These are phyloP conservation scores for Komagataella populi DNA, from an alignment of 805 yeast genomes.

Conservation along the genomic window DNA sequence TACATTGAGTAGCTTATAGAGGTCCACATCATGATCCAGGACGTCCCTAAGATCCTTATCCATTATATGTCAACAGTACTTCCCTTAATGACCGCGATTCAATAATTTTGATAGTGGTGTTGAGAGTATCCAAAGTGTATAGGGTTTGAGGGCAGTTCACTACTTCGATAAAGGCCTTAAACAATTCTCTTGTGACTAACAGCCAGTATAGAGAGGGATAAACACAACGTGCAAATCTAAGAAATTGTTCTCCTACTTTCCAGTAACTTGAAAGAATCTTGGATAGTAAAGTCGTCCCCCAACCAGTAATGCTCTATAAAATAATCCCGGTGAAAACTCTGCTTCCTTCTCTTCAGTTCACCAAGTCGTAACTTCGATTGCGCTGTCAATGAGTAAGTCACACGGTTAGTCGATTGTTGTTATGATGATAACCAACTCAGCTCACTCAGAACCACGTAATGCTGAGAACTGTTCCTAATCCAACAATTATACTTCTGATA, in stretches of 20 bases:
- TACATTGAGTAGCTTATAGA: constrained; percentile 4
- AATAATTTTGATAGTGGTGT: background rate
- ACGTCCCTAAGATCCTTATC: constrained; percentile 2
- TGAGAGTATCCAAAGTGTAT: background rate
- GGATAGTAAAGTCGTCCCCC: background rate
- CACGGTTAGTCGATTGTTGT: constrained; percentile 10
- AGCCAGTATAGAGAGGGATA: too few species aligned
- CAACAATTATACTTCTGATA: constrained; percentile 33
- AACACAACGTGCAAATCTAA: too few species aligned
- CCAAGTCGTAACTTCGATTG: background rate
- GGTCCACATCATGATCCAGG: constrained; percentile 1
- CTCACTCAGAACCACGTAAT: constrained; percentile 39
- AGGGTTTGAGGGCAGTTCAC: background rate
- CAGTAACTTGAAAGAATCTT: background rate
- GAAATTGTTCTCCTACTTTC: background rate
- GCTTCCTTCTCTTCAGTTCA: background rate
- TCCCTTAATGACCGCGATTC: background rate
- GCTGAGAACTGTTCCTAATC: constrained; percentile 33
- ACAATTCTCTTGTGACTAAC: background rate
- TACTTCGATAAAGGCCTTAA: too few species aligned
- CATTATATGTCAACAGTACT: background rate
- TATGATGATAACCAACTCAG: constrained; percentile 44
- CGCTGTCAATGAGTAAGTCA: background rate
- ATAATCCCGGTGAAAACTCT: background rate
- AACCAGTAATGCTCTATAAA: background rate